These are phyloP conservation scores for Nemania bipapillata DNA, from an alignment of 2,329 filamentous ascomycete genomes.

Conservation along the genomic window DNA sequence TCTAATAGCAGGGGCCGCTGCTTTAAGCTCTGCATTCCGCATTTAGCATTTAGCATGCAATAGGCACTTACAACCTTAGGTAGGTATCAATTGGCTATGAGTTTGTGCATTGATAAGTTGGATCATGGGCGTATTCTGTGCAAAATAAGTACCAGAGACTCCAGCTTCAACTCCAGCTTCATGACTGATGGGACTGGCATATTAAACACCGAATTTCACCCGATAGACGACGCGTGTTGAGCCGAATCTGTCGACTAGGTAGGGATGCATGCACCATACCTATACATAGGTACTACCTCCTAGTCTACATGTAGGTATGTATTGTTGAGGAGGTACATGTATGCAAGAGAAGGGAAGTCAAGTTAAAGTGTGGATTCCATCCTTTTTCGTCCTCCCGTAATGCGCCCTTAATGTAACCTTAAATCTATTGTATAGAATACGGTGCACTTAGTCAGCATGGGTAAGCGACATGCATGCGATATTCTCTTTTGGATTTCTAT, in stretches of 20 bases:
- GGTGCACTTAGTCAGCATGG: background rate
- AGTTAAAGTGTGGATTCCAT: conserved; percentile 10
- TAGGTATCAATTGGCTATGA: background rate
- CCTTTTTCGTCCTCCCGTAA: background rate
- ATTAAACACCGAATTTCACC: background rate
- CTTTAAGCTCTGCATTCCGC: background rate
- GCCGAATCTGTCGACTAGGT: background rate
- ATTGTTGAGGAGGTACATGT: background rate
- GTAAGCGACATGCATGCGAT: background rate
- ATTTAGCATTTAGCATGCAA: too few relatives aligned
- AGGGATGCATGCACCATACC: background rate
- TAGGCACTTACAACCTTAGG: too few relatives aligned
- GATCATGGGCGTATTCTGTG: background rate
- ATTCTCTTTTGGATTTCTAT: background rate
- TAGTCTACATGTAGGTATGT: background rate
- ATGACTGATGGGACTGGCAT: background rate
- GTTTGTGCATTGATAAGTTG: background rate
- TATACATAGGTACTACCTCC: too few relatives aligned
- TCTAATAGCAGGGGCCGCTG: background rate
- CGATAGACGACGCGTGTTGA: background rate
- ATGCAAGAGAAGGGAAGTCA: conserved; percentile 2
- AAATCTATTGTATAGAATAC: background rate
- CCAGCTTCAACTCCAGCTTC: background rate
- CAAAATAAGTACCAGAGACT: too few relatives aligned
- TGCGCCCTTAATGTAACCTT: conserved; percentile 19